Evolutionary conservation across 306 rosid genomes (phyloP).

Genomic region (Ziziphus jujuba): DNA sequence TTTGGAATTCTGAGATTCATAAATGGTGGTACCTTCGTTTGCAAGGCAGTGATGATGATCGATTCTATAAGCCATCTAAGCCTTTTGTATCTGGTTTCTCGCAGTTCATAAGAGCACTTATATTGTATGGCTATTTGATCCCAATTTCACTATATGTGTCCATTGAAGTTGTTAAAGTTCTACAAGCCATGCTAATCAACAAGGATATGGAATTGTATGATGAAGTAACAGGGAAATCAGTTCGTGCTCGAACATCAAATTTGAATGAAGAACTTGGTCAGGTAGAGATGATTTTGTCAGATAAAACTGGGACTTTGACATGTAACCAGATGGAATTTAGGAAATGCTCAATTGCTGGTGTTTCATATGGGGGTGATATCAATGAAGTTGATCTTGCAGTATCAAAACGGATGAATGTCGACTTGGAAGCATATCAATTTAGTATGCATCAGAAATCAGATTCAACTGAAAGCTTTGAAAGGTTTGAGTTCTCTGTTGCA

Average conservation of each 20-base stretch:
- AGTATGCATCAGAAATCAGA: slow-evolving; percentile 13
- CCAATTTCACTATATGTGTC: slow-evolving; percentile 42
- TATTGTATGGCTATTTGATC: slow-evolving; percentile 37
- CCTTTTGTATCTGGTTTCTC: slow-evolving; percentile 17
- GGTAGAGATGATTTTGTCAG: slow-evolving; percentile 32
- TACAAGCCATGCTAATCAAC: slow-evolving; percentile 37
- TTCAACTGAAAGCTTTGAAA: slow-evolving; percentile 16
- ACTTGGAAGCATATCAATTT: slow-evolving; percentile 15
- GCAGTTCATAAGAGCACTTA: slow-evolving; percentile 30
- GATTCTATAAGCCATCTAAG: neutral
- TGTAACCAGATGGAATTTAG: slow-evolving; percentile 40
- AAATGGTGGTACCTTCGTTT: slow-evolving; percentile 30
- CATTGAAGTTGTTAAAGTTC: slow-evolving; percentile 40
- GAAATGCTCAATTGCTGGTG: slow-evolving; percentile 44
- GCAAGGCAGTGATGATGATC: slow-evolving; percentile 8
- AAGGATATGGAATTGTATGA: slow-evolving; percentile 31
- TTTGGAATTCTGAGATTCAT: slow-evolving; percentile 13
- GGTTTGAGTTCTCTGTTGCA: slow-evolving; percentile 22
- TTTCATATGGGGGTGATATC: slow-evolving; percentile 28
- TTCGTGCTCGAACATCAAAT: slow-evolving; percentile 31
- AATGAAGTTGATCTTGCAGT: slow-evolving; percentile 31
- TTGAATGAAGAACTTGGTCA: slow-evolving; percentile 42
- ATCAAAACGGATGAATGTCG: slow-evolving; percentile 25
- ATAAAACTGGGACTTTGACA: slow-evolving; percentile 42
- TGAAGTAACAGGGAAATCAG: slow-evolving; percentile 22